A percentile compares a stretch with the other conserved stretches of the same genome.
These are phyloP conservation scores for Gnaphalium uliginosum DNA, from an alignment of 129 eudicot species.

Conservation along the genomic window DNA sequence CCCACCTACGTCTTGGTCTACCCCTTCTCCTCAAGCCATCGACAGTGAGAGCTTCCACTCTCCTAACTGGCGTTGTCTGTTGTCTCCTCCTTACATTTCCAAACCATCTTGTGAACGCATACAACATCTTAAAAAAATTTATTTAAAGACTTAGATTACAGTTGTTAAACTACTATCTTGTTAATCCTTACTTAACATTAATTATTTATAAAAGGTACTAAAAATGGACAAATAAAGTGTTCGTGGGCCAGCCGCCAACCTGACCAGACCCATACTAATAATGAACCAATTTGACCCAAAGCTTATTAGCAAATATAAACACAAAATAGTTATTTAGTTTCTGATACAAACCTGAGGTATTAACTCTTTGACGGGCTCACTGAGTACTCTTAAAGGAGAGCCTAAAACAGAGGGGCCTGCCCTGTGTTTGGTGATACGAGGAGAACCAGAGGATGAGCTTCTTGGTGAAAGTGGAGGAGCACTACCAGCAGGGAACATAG, in stretches of 20 bases:
- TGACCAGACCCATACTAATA: background rate
- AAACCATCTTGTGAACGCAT: too few species aligned
- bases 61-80: too few species aligned
- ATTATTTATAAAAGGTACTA: background rate
- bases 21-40: too few species aligned
- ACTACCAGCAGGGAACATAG: constrained; percentile 87
- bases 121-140: background rate
- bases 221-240: background rate
- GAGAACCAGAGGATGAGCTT: constrained; percentile 71
- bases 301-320: constrained; percentile 6
- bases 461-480: constrained; percentile 91
- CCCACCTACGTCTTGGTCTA: too few species aligned
- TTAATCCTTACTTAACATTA: background rate
- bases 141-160: background rate
- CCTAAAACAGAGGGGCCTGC: constrained; percentile 67
- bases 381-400: constrained; percentile 66
- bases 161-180: background rate
- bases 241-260: background rate
- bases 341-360: constrained; percentile 65
- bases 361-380: constrained; percentile 67
- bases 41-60: too few species aligned
- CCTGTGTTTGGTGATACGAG: constrained; percentile 68
- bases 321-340: constrained; percentile 9
- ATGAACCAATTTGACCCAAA: background rate
- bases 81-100: too few species aligned